These are phyloP conservation scores for Crucihimalaya himalaica DNA, from an alignment of 345 rosid genomes.

Conservation along the genomic window DNA sequence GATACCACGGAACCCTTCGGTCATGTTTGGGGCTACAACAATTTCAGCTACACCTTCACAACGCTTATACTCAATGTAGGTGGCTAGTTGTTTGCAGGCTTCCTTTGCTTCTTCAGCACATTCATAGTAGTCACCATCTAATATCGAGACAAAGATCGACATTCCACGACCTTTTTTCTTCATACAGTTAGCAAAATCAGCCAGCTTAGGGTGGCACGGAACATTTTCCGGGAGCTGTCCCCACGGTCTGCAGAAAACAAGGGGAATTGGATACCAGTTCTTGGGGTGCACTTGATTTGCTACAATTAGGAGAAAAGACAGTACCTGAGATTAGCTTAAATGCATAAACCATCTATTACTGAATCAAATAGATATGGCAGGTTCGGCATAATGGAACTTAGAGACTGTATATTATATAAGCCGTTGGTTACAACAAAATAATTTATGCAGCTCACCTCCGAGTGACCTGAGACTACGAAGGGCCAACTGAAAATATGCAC, in stretches of 20 bases:
- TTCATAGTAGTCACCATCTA: slow-evolving; percentile 95
- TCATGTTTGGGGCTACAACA: slow-evolving; percentile 96
- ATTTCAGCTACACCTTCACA: slow-evolving; percentile 99
- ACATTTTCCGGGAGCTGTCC: slow-evolving; percentile 98
- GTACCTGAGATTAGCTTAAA: slow-evolving; percentile 9
- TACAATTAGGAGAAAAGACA: slow-evolving; percentile 40
- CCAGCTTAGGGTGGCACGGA: slow-evolving; percentile 98
- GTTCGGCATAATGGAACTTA: background rate
- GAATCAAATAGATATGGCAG: background rate
- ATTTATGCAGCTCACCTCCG: slow-evolving; percentile 61
- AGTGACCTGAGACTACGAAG: slow-evolving; percentile 98
- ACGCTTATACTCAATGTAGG: slow-evolving; percentile 88
- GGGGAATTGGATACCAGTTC: slow-evolving; percentile 99
- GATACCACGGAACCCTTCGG: slow-evolving; percentile 94
- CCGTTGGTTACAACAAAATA: background rate
- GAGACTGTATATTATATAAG: background rate
- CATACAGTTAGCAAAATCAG: slow-evolving; percentile 99
- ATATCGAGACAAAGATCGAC: slow-evolving; percentile 88
- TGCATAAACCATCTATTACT: background rate
- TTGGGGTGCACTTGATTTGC: slow-evolving; percentile 99
- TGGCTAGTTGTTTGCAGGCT: slow-evolving; percentile 81
- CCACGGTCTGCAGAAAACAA: slow-evolving; percentile 98
- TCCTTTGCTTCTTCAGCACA: slow-evolving; percentile 93
- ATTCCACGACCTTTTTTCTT: slow-evolving; percentile 99
- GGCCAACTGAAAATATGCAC: slow-evolving; percentile 98